These are phyloP conservation scores for Kwoniella sp. DNA, from an alignment of 768 basidiomycete genomes.

Conservation along the genomic window DNA sequence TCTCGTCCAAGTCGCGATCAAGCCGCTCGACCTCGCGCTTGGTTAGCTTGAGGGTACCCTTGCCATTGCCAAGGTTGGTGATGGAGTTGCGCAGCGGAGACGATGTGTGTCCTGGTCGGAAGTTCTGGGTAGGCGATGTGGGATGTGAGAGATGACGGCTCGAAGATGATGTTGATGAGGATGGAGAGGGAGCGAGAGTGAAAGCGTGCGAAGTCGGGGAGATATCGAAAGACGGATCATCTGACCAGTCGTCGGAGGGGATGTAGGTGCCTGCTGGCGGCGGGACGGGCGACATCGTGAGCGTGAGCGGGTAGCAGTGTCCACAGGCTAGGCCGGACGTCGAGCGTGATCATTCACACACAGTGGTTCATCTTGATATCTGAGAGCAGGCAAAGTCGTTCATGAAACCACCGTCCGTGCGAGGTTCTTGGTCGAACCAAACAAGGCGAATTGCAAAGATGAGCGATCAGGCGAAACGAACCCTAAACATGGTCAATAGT, in stretches of 20 bases:
- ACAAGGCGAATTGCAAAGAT: no score
- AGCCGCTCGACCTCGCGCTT: conserved; percentile 8
- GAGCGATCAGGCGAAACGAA: no score
- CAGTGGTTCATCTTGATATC: neutral
- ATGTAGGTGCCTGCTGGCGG: conserved; percentile 21
- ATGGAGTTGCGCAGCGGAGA: conserved; percentile 11
- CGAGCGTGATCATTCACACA: neutral
- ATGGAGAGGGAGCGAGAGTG: conserved; percentile 11
- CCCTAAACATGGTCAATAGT: no score
- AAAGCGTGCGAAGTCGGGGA: conserved; percentile 12
- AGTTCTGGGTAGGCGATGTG: no score
- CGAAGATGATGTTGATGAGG: conserved; percentile 9
- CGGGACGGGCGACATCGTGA: conserved; percentile 19
- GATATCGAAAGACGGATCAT: conserved; percentile 43
- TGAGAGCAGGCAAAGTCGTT: neutral
- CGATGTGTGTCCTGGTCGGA: neutral
- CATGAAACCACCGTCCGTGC: no score
- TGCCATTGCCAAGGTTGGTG: conserved; percentile 6
- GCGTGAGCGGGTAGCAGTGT: no score
- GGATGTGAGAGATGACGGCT: no score
- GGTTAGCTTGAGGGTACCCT: conserved; percentile 16
- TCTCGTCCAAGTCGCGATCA: conserved; percentile 4
- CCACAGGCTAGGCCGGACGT: no score
- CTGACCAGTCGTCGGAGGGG: conserved; percentile 41
- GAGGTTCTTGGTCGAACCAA: no score